Percentiles rank a stretch among this genome's conserved stretches.
Evolutionary conservation across 2,329 filamentous ascomycete species (phyloP).

Genomic region (Botrytis galanthina): DNA sequence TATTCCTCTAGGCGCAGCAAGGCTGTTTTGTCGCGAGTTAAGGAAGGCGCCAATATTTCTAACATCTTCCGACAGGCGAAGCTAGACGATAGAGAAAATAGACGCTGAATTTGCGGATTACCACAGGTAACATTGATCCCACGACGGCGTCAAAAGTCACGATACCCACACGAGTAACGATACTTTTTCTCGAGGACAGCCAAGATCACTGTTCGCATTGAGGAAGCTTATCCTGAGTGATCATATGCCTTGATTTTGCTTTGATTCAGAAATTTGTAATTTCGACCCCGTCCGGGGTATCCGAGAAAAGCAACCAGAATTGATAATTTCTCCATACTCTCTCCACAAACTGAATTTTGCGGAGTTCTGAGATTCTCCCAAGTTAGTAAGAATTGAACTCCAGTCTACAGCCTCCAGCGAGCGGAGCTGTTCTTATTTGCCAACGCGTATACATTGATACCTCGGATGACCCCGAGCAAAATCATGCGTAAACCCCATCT

Average conservation of each 20-base stretch:
- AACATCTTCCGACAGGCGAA: not conserved
- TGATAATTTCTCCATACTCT: slow-evolving; percentile 7
- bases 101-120: not conserved
- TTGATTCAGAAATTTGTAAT: not conserved
- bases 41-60: not conserved
- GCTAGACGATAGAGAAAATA: not conserved
- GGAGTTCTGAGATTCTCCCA: not conserved
- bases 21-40: not conserved
- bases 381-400: not conserved
- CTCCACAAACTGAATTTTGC: not conserved
- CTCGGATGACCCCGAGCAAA: not conserved
- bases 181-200: not conserved
- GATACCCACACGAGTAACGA: not conserved
- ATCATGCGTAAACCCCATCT: not conserved
- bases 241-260: not conserved
- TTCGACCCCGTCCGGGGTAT: not conserved
- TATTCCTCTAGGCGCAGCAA: not conserved
- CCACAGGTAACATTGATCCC: not conserved
- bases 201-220: not conserved
- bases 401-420: not conserved
- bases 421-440: not conserved
- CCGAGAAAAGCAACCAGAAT: not conserved
- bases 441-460: not conserved
- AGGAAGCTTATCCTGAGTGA: not conserved
- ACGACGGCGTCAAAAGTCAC: not conserved